Percentiles rank a stretch among this genome's conserved stretches.
Evolutionary conservation across 306 rosid species (phyloP).

Genomic region (Cucumis melo): DNA sequence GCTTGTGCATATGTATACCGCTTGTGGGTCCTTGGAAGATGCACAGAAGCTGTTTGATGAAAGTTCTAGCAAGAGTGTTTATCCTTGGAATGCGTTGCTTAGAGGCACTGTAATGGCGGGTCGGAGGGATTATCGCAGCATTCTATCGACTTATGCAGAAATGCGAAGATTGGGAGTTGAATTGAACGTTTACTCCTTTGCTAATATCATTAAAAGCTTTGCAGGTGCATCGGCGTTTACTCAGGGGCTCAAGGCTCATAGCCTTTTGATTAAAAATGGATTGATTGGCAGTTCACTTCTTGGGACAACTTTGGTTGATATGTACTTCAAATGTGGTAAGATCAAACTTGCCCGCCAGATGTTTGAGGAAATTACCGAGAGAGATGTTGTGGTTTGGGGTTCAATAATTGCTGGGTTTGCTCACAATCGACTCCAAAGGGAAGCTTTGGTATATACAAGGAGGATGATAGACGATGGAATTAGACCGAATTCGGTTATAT

Average conservation of each 20-base stretch:
- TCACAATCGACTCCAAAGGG: constrained; percentile 28
- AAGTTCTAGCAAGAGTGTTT: constrained; percentile 31
- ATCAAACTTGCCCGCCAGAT: constrained; percentile 26
- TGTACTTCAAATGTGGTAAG: constrained; percentile 41
- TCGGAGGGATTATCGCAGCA: constrained; percentile 26
- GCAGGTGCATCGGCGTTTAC: constrained; percentile 54
- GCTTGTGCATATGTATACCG: constrained; percentile 41
- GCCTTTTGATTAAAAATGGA: constrained; percentile 64
- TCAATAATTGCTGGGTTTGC: constrained; percentile 44
- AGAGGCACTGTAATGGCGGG: constrained; percentile 65
- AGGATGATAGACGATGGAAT: constrained; percentile 40
- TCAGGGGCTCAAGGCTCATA: constrained; percentile 59
- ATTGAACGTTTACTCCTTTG: constrained; percentile 59
- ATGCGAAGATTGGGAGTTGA: constrained; percentile 58
- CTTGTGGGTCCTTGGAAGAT: constrained; percentile 42
- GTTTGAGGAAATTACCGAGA: constrained; percentile 42
- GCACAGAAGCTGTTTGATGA: constrained; percentile 42
- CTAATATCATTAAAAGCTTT: constrained; percentile 59
- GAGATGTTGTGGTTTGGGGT: constrained; percentile 59
- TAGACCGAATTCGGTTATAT: constrained; percentile 34
- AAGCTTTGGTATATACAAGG: constrained; percentile 42
- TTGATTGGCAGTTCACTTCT: constrained; percentile 38
- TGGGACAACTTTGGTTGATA: constrained; percentile 22
- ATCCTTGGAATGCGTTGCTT: constrained; percentile 65
- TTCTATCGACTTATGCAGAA: constrained; percentile 24